Evolutionary conservation across 495 filamentous ascomycete species (phyloP).

Genomic region (Astrocystis sublimbata): DNA sequence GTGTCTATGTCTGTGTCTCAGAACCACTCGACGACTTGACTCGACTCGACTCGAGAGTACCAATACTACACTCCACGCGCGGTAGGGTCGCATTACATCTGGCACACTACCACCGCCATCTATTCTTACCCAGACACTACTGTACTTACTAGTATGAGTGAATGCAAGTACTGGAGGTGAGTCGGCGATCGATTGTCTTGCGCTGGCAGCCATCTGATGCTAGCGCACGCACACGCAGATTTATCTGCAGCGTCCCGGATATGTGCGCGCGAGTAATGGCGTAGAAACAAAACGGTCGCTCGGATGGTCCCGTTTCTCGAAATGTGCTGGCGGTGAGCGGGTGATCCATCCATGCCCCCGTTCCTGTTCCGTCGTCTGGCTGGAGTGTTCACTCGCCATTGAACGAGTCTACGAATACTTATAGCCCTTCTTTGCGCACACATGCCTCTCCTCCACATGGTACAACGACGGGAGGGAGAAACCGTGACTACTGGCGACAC

Average conservation of each 20-base stretch:
- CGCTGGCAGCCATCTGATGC: not conserved
- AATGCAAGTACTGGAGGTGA: too few species aligned
- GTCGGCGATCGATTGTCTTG: too few species aligned
- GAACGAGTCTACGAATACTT: not conserved
- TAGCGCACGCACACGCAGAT: not conserved
- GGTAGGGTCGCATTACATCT: not conserved
- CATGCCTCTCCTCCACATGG: too few species aligned
- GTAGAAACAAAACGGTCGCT: slow-evolving; percentile 20
- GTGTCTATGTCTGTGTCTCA: slow-evolving; percentile 1
- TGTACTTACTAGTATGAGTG: too few species aligned
- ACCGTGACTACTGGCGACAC: not conserved
- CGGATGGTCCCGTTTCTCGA: slow-evolving; percentile 6
- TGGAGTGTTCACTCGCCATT: not conserved
- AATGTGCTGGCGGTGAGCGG: slow-evolving; percentile 11
- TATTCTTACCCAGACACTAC: too few species aligned
- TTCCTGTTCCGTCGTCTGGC: not conserved
- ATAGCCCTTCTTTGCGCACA: too few species aligned
- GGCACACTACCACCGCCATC: not conserved
- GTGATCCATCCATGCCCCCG: not conserved
- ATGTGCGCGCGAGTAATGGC: slow-evolving; percentile 8
- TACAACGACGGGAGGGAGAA: not conserved
- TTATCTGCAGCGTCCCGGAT: slow-evolving; percentile 16
- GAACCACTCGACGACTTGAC: not conserved
- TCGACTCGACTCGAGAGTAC: too few species aligned
- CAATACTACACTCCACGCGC: too few species aligned